These are phyloP conservation scores for Phytophthora syringae DNA, from an alignment of 352 stramenopile genomes.

Conservation along the genomic window DNA sequence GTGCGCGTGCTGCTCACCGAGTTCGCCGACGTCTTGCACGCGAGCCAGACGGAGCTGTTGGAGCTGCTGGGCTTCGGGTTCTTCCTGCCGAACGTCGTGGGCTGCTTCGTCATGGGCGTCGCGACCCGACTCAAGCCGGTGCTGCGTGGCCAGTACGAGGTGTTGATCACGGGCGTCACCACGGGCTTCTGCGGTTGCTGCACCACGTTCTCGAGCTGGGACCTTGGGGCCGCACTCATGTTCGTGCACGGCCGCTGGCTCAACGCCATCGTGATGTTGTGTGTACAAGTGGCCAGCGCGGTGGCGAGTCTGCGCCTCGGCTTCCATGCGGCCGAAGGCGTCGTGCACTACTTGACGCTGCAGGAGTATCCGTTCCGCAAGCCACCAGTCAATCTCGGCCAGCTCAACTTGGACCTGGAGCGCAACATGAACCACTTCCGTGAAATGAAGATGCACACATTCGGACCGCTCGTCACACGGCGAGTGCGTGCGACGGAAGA, in stretches of 20 bases:
- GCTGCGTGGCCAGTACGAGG: constrained; percentile 50
- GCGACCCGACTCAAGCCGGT: constrained; percentile 50
- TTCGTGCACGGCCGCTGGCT: constrained; percentile 59
- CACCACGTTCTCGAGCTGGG: constrained; percentile 73
- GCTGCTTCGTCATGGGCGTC: constrained; percentile 74
- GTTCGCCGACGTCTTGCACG: constrained; percentile 43
- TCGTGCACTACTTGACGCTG: constrained; percentile 49
- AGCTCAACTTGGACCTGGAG: constrained; percentile 65
- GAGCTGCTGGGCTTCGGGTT: constrained; percentile 59
- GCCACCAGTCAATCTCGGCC: constrained; percentile 47
- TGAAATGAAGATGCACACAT: constrained; percentile 52
- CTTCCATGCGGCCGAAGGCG: constrained; percentile 49
- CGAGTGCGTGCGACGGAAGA: constrained; percentile 54
- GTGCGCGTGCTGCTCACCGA: constrained; percentile 58
- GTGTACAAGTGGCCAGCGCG: constrained; percentile 52
- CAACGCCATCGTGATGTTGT: constrained; percentile 54
- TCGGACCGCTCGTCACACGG: constrained; percentile 49
- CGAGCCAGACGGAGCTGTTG: constrained; percentile 50
- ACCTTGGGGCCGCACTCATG: constrained; percentile 51
- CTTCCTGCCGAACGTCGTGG: constrained; percentile 64
- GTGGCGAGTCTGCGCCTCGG: constrained; percentile 52
- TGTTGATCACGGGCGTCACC: constrained; percentile 58
- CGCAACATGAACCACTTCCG: constrained; percentile 51
- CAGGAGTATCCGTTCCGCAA: constrained; percentile 58
- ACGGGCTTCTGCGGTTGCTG: constrained; percentile 77